Base-by-base conservation (phyloP, 257 asterid genomes). In the Pogostemon cablin region DNA sequence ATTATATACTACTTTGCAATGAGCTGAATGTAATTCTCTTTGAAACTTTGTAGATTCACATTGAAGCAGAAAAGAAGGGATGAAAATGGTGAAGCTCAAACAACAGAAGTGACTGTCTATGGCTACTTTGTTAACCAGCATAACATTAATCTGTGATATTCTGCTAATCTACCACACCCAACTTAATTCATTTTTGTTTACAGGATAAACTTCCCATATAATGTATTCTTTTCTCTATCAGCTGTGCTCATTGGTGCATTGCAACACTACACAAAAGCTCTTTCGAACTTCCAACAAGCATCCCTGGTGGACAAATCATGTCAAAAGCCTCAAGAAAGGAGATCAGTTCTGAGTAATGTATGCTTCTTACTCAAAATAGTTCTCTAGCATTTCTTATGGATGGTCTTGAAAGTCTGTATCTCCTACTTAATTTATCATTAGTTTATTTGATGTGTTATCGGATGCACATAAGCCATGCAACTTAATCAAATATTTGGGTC, bases 281-380 rank as follows among this genome's bases (percentile, higher is more conserved):
- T 91, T 6, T 69, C 92, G 2, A 81, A 82, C 47, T 77, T 83
- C 32, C 97, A 91, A 78, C 81, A 95, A 75, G 70, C 96, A 59
- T 86, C 97, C 17, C 72, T 91, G 25, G 96, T 89, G 8, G 97
- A 91, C 74, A 91, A 89, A 75, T 91, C 97, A 0, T 81, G 96
- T 9, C 96, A 89, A 39, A 91, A 89, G 75, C 97, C 96, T 0
- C 93, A 83, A 40, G 96, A 91, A 67, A 81, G 95, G 81, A 89
- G 84, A 91, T 49, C 75, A 10, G 83, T 85, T 67, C 80, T 91
- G 75, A 81, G 81, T 57, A 79, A 81, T 75, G 96, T 89, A 78
- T 54, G 83, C 52, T 43, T 63, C 47, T 60, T 61, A 47, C 3
- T 20, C 20, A 17, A 17, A 50, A 53, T 8, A 15, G 4, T 53